Conservation (phyloP, 345 rosid genomes). For the Dipteronia sinensis region DNA sequence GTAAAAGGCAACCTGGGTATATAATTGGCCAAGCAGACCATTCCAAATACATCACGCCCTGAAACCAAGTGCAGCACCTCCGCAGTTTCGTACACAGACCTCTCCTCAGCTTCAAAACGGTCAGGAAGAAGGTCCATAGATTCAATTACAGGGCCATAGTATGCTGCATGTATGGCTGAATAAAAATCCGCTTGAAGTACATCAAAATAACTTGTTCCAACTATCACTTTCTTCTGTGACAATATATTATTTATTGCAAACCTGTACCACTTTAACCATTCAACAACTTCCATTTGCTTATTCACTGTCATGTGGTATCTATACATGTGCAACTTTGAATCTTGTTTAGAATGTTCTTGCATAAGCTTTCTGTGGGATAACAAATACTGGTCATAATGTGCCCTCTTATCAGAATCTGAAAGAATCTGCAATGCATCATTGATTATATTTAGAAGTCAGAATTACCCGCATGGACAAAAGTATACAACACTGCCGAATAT, state of each 20-base stretch:
- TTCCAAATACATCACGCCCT: conserved; percentile 88
- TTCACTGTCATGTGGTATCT: conserved; percentile 35
- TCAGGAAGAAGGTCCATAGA: conserved; percentile 85
- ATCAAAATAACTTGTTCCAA: conserved; percentile 71
- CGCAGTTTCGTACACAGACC: conserved; percentile 69
- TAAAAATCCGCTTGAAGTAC: conserved; percentile 83
- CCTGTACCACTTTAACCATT: conserved; percentile 92
- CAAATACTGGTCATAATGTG: conserved; percentile 67
- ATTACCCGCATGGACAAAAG: not conserved
- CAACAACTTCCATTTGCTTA: conserved; percentile 86
- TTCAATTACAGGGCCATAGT: conserved; percentile 82
- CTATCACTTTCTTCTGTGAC: conserved; percentile 62
- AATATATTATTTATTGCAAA: conserved; percentile 71
- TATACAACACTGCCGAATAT: not conserved
- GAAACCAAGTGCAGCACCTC: conserved; percentile 94
- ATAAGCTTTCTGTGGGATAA: conserved; percentile 56
- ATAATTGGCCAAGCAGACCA: conserved; percentile 66
- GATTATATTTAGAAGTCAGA: conserved; percentile 18
- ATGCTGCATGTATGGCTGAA: conserved; percentile 77
- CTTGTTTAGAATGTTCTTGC: conserved; percentile 45
- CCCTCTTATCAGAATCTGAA: conserved; percentile 71
- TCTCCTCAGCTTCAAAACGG: conserved; percentile 95
- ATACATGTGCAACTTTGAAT: conserved; percentile 40
- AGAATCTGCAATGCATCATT: conserved; percentile 68
- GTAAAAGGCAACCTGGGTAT: conserved; percentile 52